These are phyloP conservation scores for Hyaloscypha finlandica DNA, from an alignment of 495 filamentous ascomycete genomes.

Conservation along the genomic window DNA sequence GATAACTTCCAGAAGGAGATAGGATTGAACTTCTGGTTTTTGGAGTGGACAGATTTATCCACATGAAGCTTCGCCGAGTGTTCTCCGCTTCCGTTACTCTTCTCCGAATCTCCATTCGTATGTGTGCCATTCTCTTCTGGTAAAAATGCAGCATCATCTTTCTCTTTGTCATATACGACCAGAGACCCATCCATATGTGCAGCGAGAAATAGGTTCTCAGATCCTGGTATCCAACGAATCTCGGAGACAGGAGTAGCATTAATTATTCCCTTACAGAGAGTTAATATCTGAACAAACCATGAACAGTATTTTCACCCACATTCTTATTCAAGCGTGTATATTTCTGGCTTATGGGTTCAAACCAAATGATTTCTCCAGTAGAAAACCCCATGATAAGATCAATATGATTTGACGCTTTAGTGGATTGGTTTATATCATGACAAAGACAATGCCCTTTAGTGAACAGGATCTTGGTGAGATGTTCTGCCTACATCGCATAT, in stretches of 20 bases:
- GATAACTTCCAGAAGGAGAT: constrained; percentile 89
- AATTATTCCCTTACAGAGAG: constrained; percentile 66
- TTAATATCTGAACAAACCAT: constrained; percentile 9
- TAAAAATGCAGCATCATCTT: constrained; percentile 75
- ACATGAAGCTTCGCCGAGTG: constrained; percentile 52
- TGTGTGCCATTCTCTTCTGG: constrained; percentile 44
- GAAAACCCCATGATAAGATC: constrained; percentile 96
- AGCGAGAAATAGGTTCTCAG: constrained; percentile 91
- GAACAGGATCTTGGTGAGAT: constrained; percentile 92
- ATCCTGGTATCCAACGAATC: constrained; percentile 90
- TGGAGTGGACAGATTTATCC: constrained; percentile 86
- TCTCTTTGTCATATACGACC: constrained; percentile 97
- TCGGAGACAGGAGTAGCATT: constrained; percentile 81
- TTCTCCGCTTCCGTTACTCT: constrained; percentile 14
- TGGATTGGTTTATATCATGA: constrained; percentile 86
- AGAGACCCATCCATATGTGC: constrained; percentile 92
- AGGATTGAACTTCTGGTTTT: constrained; percentile 91
- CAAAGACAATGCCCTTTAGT: constrained; percentile 94
- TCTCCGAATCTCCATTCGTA: constrained; percentile 40
- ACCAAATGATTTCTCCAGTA: constrained; percentile 97
- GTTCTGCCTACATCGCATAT: constrained; percentile 61
- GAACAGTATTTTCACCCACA: constrained; percentile 41
- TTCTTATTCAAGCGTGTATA: constrained; percentile 97
- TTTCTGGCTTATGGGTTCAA: constrained; percentile 94
- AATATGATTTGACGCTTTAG: constrained; percentile 75